A percentile compares a stretch with the other conserved stretches of the same genome.
phyloP scores from a whole-genome alignment of 371 early-diverging fungal species.

The Batkoa obscura region DNA sequence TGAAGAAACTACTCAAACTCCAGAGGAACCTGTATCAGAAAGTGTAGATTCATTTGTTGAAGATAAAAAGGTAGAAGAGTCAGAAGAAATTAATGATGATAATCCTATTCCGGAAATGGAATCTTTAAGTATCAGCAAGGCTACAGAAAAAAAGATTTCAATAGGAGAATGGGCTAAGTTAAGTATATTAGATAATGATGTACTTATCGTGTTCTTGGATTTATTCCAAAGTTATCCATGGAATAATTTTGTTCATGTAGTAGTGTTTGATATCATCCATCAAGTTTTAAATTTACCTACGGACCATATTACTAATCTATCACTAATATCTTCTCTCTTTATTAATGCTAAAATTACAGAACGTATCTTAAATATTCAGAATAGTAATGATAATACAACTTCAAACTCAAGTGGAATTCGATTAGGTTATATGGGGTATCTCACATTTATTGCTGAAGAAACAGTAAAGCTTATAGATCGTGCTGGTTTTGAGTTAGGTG shows the following conservation, averaged over 20 bases:
- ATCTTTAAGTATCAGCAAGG: not conserved
- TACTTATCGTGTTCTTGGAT: constrained; percentile 35
- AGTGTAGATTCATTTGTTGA: not conserved
- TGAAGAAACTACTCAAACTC: not conserved
- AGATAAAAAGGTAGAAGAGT: not conserved
- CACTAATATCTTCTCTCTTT: constrained; percentile 25
- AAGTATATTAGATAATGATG: constrained; percentile 32
- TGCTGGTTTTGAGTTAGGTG: constrained; percentile 27
- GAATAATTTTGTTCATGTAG: constrained; percentile 90
- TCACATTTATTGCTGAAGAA: constrained; percentile 89
- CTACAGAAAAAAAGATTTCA: constrained; percentile 10
- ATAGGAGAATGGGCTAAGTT: constrained; percentile 46
- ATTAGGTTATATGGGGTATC: constrained; percentile 92
- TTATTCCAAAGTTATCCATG: constrained; percentile 76
- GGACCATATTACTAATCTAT: constrained; percentile 12
- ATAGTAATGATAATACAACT: constrained; percentile 40
- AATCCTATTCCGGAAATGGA: not conserved
- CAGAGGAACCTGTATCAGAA: not conserved
- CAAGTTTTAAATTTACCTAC: constrained; percentile 77
- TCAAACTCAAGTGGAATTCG: constrained; percentile 69
- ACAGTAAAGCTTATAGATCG: constrained; percentile 69
- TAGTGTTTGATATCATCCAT: constrained; percentile 87
- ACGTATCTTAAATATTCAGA: constrained; percentile 56
- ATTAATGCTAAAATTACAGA: constrained; percentile 59
- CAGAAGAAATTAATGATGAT: not conserved